These are phyloP conservation scores for Starmerella bacillaris DNA, from an alignment of 805 yeast genomes.

Conservation along the genomic window DNA sequence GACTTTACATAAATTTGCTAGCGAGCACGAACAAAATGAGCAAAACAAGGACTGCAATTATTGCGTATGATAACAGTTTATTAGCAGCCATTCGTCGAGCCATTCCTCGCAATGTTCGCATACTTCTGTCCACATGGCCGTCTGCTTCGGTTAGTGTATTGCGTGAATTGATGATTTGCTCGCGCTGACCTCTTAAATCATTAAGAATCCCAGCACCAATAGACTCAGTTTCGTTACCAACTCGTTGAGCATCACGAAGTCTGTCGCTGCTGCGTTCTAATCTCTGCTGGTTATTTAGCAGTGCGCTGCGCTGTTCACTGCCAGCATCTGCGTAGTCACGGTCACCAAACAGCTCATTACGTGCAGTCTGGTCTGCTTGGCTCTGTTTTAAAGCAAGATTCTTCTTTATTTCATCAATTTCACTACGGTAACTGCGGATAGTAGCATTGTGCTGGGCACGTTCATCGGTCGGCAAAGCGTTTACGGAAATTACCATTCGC, in stretches of 20 bases:
- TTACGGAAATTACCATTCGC: conserved; percentile 75
- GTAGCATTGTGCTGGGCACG: conserved; percentile 59
- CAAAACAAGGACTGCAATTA: conserved; percentile 68
- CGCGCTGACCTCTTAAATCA: conserved; percentile 82
- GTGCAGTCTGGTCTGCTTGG: conserved; percentile 51
- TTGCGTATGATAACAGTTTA: conserved; percentile 74
- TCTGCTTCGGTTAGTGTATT: conserved; percentile 81
- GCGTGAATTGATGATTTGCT: conserved; percentile 72
- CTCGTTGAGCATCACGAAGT: conserved; percentile 67
- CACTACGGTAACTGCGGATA: conserved; percentile 49
- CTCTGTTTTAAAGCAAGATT: conserved; percentile 30
- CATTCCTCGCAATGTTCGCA: conserved; percentile 77
- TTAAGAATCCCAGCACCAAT: conserved; percentile 80
- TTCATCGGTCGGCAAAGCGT: conserved; percentile 56
- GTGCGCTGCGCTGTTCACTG: conserved; percentile 54
- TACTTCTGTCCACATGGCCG: conserved; percentile 73
- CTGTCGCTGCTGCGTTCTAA: conserved; percentile 71
- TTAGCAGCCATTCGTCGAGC: conserved; percentile 82
- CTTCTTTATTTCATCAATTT: conserved; percentile 39
- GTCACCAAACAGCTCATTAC: conserved; percentile 54
- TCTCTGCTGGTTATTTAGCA: conserved; percentile 59
- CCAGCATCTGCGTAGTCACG: conserved; percentile 19
- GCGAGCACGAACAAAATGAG: conserved; percentile 68
- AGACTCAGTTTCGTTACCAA: conserved; percentile 81
- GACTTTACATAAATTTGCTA: conserved; percentile 47